Evolutionary conservation across 805 yeast species (phyloP).

Genomic region (Candida ortonii): DNA sequence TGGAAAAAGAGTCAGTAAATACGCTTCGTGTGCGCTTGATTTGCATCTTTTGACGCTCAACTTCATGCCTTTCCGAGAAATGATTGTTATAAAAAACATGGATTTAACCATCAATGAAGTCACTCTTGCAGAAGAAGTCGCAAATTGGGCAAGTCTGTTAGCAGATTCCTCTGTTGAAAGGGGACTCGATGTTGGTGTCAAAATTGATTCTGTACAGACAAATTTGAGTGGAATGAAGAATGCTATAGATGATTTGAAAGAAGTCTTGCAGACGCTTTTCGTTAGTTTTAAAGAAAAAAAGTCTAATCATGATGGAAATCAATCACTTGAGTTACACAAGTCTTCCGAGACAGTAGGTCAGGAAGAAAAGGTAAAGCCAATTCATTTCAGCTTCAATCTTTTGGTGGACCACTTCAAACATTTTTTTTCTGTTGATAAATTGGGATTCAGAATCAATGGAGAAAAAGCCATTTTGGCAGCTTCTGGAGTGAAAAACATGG

Average conservation of each 20-base stretch:
- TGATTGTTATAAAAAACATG: conserved; percentile 16
- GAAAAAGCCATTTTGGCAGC: conserved; percentile 14
- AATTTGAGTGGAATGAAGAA: conserved; percentile 13
- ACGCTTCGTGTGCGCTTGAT: conserved; percentile 8
- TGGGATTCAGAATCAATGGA: conserved; percentile 20
- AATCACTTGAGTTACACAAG: too few species aligned
- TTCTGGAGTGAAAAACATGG: conserved; percentile 16
- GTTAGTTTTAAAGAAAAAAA: too few species aligned
- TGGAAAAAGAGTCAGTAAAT: conserved; percentile 4
- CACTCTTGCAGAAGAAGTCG: conserved; percentile 12
- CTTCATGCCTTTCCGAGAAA: conserved; percentile 21
- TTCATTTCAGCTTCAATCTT: conserved; percentile 19
- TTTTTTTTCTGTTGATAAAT: conserved; percentile 23
- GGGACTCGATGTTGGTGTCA: conserved; percentile 21
- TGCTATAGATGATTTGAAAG: conserved; percentile 4
- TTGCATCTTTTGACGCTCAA: conserved; percentile 19
- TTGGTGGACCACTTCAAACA: conserved; percentile 21
- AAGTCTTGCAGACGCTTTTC: conserved; percentile 1
- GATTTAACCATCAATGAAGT: conserved; percentile 13
- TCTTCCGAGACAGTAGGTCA: too few species aligned
- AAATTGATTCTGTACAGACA: conserved; percentile 16
- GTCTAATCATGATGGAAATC: too few species aligned
- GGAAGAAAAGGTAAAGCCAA: conserved; percentile 8
- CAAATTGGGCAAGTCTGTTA: conserved; percentile 16
- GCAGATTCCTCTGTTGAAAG: conserved; percentile 15